Percentiles rank a stretch among this genome's conserved stretches.
Conservation (phyloP, 1,284 basidiomycete species). For the Gomphus bonarii region DNA sequence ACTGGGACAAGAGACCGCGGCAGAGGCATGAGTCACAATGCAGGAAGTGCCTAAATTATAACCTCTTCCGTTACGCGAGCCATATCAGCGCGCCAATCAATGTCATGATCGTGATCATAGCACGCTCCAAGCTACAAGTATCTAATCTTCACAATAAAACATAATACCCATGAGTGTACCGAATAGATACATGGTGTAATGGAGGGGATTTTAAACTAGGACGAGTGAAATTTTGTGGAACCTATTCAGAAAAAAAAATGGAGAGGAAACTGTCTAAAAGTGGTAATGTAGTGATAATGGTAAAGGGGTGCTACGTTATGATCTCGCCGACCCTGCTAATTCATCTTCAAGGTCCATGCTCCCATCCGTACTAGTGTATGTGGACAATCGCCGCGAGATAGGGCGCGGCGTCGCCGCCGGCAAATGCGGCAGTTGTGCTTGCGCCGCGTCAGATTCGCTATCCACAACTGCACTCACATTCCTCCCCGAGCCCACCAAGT, state of each 20-base stretch:
- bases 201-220: too few relatives aligned
- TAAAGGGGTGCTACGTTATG: too few relatives aligned
- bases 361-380: slow-evolving; percentile 34
- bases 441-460: slow-evolving; percentile 14
- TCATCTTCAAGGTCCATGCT: slow-evolving; percentile 32
- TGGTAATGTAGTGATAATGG: too few relatives aligned
- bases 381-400: slow-evolving; percentile 27
- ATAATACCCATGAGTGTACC: neutral
- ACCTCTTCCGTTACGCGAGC: neutral
- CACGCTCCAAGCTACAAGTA: neutral
- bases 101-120: neutral
- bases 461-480: slow-evolving; percentile 9
- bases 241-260: neutral
- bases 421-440: slow-evolving; percentile 12
- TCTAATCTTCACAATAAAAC: neutral
- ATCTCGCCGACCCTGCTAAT: slow-evolving; percentile 28
- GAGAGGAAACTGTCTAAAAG: neutral
- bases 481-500: neutral
- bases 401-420: neutral
- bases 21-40: neutral
- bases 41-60: too few relatives aligned
- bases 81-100: neutral
- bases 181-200: too few relatives aligned
- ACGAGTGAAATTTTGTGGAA: too few relatives aligned
- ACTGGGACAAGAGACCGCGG: neutral